Base-by-base conservation (phyloP, 2,329 filamentous ascomycete species). In the Pyricularia pennisetigena region DNA sequence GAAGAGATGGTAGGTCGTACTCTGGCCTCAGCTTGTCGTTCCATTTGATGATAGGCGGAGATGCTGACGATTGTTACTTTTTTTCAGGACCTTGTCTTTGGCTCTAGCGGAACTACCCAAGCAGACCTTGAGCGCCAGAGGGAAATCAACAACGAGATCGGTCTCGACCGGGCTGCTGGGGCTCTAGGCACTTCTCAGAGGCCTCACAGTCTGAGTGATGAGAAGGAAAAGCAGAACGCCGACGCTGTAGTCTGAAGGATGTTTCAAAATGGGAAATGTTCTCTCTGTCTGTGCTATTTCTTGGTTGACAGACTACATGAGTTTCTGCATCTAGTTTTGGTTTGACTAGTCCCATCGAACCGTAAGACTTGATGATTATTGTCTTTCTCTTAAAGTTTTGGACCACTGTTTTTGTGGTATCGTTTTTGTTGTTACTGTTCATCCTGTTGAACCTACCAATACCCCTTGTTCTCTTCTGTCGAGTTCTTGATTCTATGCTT, bases 91-190 rank as follows among this genome's bases (percentile, higher is more conserved):
- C 81, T 88, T 23, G 82, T 91, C 59, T 90, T 91, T 72, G 88
- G 88, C 14, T 86, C 84, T 3, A 84, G 87, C 70, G 88, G 89
- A n/a, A 83, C 85, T 2, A 89, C 89, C 0, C 83, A 86, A 65
- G 86, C 87, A 1, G 89, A 92, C 73, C 82, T 85, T 67, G 87
- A 90, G 77, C 84, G 90, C 30, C 92, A 92, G 88, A 83, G 83
- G n/a, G 86, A 90, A 75, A 91, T 93, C 73, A 89, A 91, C 75
- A 79, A 80, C 35, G 89, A 91, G 72, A 87, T 93, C 70, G 90
- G 90, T 0, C 78, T 92, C 20, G 59, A 62, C 16, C 59, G 59
- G 24, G 59, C 59, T 28, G 28, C 59, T 28, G 59, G 59, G 59
- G 59, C 59, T 24, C 16, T 62, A 20, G 59, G 24, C 7, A 62